These are phyloP conservation scores for Choricystis sp. DNA, from an alignment of 139 green algal genomes.

Conservation along the genomic window DNA sequence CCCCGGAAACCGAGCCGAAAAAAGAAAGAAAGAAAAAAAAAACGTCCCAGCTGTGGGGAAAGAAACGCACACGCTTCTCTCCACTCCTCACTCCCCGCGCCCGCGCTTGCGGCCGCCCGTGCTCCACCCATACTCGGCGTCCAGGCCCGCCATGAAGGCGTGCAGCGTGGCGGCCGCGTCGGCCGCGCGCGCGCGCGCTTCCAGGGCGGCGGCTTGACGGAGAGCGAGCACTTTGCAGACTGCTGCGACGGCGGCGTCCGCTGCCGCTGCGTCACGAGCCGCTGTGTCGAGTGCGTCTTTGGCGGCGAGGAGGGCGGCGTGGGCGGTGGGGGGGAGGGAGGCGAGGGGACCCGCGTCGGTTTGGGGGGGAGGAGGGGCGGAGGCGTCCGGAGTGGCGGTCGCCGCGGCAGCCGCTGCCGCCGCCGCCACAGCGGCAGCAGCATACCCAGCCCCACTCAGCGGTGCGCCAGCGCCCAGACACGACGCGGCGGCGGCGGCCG, in stretches of 20 bases:
- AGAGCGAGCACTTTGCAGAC: conserved; percentile 30
- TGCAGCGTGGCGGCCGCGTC: conserved; percentile 21
- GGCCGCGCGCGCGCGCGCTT: conserved; percentile 9
- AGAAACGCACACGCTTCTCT: too few species aligned
- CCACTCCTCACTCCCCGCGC: too few species aligned
- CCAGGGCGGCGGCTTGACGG: conserved; percentile 26
- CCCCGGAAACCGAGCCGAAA: too few species aligned
- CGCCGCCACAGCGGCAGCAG: background rate
- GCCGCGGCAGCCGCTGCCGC: too few species aligned
- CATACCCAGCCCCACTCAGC: background rate
- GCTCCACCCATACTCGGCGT: conserved; percentile 16
- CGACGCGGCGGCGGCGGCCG: background rate
- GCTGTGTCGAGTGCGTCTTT: conserved; percentile 11
- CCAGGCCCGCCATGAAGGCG: conserved; percentile 24
- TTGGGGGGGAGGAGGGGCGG: too few species aligned
- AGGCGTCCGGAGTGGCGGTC: background rate
- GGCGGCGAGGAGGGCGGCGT: background rate
- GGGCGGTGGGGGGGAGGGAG: background rate
- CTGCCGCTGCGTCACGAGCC: conserved; percentile 11
- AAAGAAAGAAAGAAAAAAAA: too few species aligned
- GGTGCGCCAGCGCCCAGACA: too few species aligned
- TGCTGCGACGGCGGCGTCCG: conserved; percentile 31
- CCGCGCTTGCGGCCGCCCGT: background rate
- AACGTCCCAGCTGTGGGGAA: too few species aligned
- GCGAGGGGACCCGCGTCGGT: background rate